Conservation (phyloP, 176 grass and related monocot species). For the Musa schizocarpa region DNA sequence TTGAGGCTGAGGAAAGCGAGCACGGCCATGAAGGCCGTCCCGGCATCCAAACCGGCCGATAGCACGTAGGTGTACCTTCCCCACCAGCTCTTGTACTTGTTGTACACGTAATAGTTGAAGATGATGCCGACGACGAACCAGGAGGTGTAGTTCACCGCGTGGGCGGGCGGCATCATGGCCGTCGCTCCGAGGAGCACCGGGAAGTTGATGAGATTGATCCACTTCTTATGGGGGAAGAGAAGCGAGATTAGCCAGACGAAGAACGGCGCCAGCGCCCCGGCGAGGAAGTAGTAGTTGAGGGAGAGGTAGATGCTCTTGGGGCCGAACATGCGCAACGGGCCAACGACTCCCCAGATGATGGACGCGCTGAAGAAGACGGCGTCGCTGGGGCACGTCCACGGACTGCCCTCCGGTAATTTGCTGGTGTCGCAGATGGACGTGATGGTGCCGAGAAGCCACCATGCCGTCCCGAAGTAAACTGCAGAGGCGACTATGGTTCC, state of each 20-base stretch:
- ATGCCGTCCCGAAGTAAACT: constrained; percentile 59
- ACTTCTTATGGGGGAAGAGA: constrained; percentile 38
- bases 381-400: constrained; percentile 73
- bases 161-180: constrained; percentile 47
- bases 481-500: constrained; percentile 50
- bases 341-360: constrained; percentile 84
- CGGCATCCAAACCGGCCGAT: constrained; percentile 4
- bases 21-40: neutral
- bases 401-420: constrained; percentile 40
- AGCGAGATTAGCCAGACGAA: constrained; percentile 39
- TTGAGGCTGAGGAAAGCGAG: neutral
- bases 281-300: constrained; percentile 87
- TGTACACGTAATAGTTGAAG: constrained; percentile 46
- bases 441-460: constrained; percentile 58
- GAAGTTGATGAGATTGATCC: constrained; percentile 56
- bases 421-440: constrained; percentile 37
- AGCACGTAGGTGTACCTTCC: constrained; percentile 1
- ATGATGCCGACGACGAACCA: constrained; percentile 48
- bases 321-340: constrained; percentile 63
- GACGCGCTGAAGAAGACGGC: constrained; percentile 81
- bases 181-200: constrained; percentile 53
- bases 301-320: constrained; percentile 33
- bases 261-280: constrained; percentile 42
- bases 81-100: constrained; percentile 1
- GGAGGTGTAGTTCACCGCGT: constrained; percentile 59